These are phyloP conservation scores for Pseudocercospora macadamiae DNA, from an alignment of 2,329 filamentous ascomycete species.

Conservation along the genomic window DNA sequence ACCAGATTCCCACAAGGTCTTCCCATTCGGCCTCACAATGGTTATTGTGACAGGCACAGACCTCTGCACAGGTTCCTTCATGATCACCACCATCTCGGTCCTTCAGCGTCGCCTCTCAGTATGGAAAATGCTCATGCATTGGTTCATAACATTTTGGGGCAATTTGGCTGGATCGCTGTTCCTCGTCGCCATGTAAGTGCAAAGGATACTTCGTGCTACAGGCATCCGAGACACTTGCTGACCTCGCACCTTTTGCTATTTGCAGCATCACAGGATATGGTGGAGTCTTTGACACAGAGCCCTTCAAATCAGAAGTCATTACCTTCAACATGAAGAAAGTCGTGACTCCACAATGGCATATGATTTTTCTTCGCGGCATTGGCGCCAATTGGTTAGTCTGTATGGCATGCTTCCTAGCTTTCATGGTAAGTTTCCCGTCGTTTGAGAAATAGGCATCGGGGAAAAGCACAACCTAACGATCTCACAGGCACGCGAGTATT, in stretches of 20 bases:
- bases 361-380: constrained; percentile 59
- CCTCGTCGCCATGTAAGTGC: constrained; percentile 31
- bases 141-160: constrained; percentile 38
- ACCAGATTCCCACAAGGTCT: constrained; percentile 26
- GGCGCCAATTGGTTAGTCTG: constrained; percentile 62
- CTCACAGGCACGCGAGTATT: constrained; percentile 50
- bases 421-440: constrained; percentile 36
- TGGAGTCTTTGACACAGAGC: constrained; percentile 37
- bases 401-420: constrained; percentile 53
- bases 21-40: constrained; percentile 40
- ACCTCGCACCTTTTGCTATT: too few species aligned
- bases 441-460: neutral
- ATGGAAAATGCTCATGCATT: constrained; percentile 32
- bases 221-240: too few species aligned
- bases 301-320: constrained; percentile 50
- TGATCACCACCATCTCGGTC: constrained; percentile 49
- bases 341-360: constrained; percentile 53
- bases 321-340: constrained; percentile 54
- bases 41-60: constrained; percentile 41
- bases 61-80: constrained; percentile 38
- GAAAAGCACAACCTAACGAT: neutral
- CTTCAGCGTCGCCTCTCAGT: constrained; percentile 44
- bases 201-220: too few species aligned
- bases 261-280: constrained; percentile 37
- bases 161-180: constrained; percentile 39